These are phyloP conservation scores for Geranium brycei DNA, from an alignment of 345 rosid genomes.

Conservation along the genomic window DNA sequence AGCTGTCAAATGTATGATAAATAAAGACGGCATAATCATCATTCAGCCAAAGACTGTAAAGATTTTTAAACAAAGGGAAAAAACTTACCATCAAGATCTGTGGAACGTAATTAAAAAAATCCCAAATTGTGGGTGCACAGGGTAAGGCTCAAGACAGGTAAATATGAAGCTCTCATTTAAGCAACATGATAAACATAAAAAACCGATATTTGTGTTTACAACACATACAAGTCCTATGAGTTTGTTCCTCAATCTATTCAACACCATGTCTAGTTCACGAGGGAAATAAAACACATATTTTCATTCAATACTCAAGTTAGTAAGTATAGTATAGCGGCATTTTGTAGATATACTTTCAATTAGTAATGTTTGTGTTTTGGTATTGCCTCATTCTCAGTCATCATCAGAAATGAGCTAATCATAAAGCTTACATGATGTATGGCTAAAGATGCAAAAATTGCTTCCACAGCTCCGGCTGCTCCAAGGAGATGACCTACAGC, in stretches of 20 bases:
- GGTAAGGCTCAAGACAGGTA: too few relatives aligned
- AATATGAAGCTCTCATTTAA: background rate
- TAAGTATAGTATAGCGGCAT: background rate
- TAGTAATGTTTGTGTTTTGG: background rate
- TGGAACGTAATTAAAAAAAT: too few relatives aligned
- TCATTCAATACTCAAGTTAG: background rate
- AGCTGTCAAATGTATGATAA: background rate
- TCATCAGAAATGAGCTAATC: background rate
- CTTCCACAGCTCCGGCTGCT: constrained; percentile 94
- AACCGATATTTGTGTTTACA: background rate
- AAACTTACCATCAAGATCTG: too few relatives aligned
- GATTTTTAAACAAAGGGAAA: too few relatives aligned
- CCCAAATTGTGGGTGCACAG: too few relatives aligned
- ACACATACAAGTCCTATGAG: background rate
- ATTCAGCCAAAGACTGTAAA: too few relatives aligned
- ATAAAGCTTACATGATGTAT: constrained; percentile 43
- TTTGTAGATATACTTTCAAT: background rate
- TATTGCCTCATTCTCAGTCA: background rate
- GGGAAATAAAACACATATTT: constrained; percentile 2
- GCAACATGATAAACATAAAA: background rate
- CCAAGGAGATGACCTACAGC: constrained; percentile 97
- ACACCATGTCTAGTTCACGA: background rate
- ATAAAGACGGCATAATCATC: background rate
- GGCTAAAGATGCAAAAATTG: constrained; percentile 65
- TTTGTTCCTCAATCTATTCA: background rate